These are phyloP conservation scores for Anisodus acutangulus DNA, from an alignment of 257 asterid genomes.

Conservation along the genomic window DNA sequence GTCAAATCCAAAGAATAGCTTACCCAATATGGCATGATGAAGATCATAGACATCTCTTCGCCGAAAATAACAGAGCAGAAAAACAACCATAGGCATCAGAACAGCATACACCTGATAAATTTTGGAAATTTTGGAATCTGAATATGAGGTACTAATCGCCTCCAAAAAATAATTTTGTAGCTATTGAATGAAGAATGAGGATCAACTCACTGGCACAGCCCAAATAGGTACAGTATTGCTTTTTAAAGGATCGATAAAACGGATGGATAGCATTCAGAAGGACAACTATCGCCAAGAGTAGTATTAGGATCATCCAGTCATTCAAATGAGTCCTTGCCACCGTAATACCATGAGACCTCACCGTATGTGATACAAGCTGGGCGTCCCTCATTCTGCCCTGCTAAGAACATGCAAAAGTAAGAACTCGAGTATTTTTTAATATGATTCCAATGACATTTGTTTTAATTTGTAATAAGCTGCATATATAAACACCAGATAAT, in stretches of 20 bases:
- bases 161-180: conserved; percentile 20
- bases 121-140: conserved; percentile 20
- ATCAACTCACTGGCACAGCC: conserved; percentile 73
- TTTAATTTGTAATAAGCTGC: conserved; percentile 24
- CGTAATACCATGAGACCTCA: conserved; percentile 73
- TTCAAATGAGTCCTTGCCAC: conserved; percentile 70
- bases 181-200: conserved; percentile 25
- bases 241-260: conserved; percentile 73
- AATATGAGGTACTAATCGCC: conserved; percentile 21
- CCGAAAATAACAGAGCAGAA: conserved; percentile 66
- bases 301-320: conserved; percentile 82
- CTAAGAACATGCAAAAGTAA: conserved; percentile 30
- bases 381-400: conserved; percentile 64
- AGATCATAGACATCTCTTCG: conserved; percentile 82
- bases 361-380: conserved; percentile 62
- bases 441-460: not conserved
- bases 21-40: conserved; percentile 84
- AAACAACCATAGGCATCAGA: conserved; percentile 61
- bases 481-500: not conserved
- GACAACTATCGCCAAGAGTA: conserved; percentile 48
- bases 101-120: conserved; percentile 57
- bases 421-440: not conserved
- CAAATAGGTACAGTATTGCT: conserved; percentile 66
- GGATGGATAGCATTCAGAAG: conserved; percentile 65
- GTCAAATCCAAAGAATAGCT: conserved; percentile 1